phyloP scores from a whole-genome alignment of 78 protist genomes.

The Chrysochromulina parva region DNA sequence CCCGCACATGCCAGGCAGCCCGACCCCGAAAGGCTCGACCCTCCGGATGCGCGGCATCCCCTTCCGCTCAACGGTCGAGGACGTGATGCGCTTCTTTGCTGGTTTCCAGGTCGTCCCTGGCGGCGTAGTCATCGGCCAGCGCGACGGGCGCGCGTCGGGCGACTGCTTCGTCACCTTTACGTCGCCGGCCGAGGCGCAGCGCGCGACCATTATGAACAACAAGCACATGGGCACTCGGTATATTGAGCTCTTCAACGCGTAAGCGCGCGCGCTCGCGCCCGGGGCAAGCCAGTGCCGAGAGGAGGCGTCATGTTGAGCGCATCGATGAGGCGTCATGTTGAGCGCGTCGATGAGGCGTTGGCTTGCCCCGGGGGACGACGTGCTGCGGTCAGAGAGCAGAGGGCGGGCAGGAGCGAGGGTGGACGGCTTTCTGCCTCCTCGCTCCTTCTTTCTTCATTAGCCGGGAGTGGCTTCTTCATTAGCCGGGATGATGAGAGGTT shows the following conservation, averaged over 20 bases:
- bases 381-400: too few relatives aligned
- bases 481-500: too few relatives aligned
- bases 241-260: conserved; percentile 15
- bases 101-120: background rate
- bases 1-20: background rate
- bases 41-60: background rate
- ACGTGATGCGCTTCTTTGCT: background rate
- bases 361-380: too few relatives aligned
- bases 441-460: too few relatives aligned
- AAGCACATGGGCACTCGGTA: conserved; percentile 31
- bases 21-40: background rate
- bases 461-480: too few relatives aligned
- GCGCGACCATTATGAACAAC: background rate
- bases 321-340: too few relatives aligned
- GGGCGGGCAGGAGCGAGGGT: too few relatives aligned
- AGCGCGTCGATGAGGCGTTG: too few relatives aligned
- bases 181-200: background rate
- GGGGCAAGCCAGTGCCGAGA: too few relatives aligned
- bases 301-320: too few relatives aligned
- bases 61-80: background rate
- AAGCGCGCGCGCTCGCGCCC: too few relatives aligned
- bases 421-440: too few relatives aligned
- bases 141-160: conserved; percentile 31
- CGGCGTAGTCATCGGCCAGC: background rate
- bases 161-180: background rate